Base-by-base conservation (phyloP, 495 filamentous ascomycete genomes). In the Astrocystis sublimbata region DNA sequence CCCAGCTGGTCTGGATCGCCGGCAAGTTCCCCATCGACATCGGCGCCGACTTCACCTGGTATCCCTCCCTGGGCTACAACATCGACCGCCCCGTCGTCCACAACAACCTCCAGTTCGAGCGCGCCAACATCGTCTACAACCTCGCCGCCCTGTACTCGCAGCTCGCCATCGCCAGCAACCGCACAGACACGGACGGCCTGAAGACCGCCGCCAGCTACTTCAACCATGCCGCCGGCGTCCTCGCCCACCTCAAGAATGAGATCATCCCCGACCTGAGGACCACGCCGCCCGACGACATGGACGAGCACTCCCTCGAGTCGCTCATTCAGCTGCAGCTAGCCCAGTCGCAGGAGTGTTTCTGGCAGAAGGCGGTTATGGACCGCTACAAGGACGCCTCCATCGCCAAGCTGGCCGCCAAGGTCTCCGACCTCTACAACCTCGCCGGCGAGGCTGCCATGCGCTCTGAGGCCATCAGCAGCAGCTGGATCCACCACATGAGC, bases 21-120 rank as follows among this genome's bases (percentile, higher is more conserved):
- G 92, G 92, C 53, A 98, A 98, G 73, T 98, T 98, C 69, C 94
- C 94, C 23, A 90, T 98, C 65, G 96, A 98, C 79, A 92, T 98
- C 61, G 96, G 94, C 6, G 90, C 89, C 45, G 92, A 97, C 63
- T 98, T 98, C 72, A 87, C 90, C 8, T 98, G 94, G 94, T 96
- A 94, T 76, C 89, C 93, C 13, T 87, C 93, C 2, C 79, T 98
- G 45, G 94, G 94, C 58, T 97, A 97, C 71, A 92, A 97, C 75
- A 88, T 86, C 23, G 84, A 88, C 41, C 83, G 85, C 68, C 91
- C 91, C 77, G 83, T 91, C 12, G 90, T 91, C 17, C 89, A 93
- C 67, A 93, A 97, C 68, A 98, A 97, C 72, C 79, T 98, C 36
- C 89, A 93, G 38, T 98, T 94, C 77, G 94, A 98, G 77, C 87